A percentile compares a stretch with the other conserved stretches of the same genome.
These are phyloP conservation scores for Talaromyces adpressus DNA, from an alignment of 495 filamentous ascomycete genomes.

Conservation along the genomic window DNA sequence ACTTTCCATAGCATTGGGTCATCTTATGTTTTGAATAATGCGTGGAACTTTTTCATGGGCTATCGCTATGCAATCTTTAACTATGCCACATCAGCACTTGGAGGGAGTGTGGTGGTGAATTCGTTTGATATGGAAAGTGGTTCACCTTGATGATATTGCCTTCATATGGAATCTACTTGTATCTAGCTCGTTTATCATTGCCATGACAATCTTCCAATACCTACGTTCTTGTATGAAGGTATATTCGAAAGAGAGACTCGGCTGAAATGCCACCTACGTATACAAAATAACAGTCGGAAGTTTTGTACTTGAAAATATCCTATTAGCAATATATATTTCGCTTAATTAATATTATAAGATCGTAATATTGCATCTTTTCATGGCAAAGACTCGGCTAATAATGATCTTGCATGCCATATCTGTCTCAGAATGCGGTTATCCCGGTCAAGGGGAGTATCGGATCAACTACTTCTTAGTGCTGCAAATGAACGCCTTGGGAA, in stretches of 20 bases:
- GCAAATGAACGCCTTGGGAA: not conserved
- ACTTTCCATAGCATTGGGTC: constrained; percentile 36
- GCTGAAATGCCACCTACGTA: not conserved
- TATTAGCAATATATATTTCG: not conserved
- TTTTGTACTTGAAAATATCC: not conserved
- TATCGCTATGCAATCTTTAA: constrained; percentile 55
- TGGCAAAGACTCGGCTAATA: not conserved
- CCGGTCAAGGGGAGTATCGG: not conserved
- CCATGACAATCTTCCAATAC: not conserved
- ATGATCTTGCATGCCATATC: not conserved
- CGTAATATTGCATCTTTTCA: not conserved
- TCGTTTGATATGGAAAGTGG: constrained; percentile 1
- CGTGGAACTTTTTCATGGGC: constrained; percentile 46
- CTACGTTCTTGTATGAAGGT: not conserved
- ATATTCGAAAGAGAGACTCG: not conserved
- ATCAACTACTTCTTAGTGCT: not conserved
- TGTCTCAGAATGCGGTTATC: not conserved
- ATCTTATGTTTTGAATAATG: constrained; percentile 32
- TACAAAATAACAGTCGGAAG: not conserved
- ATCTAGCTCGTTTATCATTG: not conserved
- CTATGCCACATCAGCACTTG: constrained; percentile 44
- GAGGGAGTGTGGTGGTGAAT: constrained; percentile 38
- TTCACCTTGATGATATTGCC: not conserved
- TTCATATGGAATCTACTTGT: not conserved
- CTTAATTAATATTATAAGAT: not conserved